Base-by-base conservation (phyloP, 2,329 filamentous ascomycete species). In the Claviceps purpurea region DNA sequence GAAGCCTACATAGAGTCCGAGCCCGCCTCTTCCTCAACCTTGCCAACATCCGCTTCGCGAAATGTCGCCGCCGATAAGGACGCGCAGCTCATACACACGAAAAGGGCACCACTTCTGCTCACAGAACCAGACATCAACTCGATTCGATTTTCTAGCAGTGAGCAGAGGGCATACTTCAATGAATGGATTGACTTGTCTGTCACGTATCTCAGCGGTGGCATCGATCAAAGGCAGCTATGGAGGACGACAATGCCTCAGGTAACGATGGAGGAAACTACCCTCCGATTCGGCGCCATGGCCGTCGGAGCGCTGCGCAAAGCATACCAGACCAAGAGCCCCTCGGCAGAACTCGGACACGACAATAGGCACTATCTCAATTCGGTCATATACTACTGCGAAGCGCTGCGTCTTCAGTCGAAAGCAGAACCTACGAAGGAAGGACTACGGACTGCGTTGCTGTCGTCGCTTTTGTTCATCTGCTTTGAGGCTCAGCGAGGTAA, bases 401-500 rank as follows among this genome's bases (percentile, higher is more conserved):
- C 69, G 6, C 57, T 71, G n/a, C 67, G 68, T 2, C 56, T 70
- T 8, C 69, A 71, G 40, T 61, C 67, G 8, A 63, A 65, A 40
- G 68, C 68, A 1, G 62, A 57, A 38, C 66, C 68, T 1, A 65
- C 62, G 1, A 63, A 60, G 5, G 65, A 67, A n/a, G 64, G 65
- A 2, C 54, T 71, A 5, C 61, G 68, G 11, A 70, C 69, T 1
- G 68, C 69, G 0, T 56, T 71, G 50, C 53, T 71, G 6, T 63
- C 69, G 1, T 71, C 69, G 0, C 58, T 71, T 3, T 54, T 71
- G 0, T 71, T 71, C 42, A 67, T 71, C 41, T 70, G 68, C 52
- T 71, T 71, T 38, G 69, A 71, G 46, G 58, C 68, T 2, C 67
- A 69, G 53, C 59, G 69, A 4, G 69, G 68, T 2, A 70, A 71